Evolutionary conservation across 257 asterid species (phyloP).

Genomic region (Nicotiana tabacum): DNA sequence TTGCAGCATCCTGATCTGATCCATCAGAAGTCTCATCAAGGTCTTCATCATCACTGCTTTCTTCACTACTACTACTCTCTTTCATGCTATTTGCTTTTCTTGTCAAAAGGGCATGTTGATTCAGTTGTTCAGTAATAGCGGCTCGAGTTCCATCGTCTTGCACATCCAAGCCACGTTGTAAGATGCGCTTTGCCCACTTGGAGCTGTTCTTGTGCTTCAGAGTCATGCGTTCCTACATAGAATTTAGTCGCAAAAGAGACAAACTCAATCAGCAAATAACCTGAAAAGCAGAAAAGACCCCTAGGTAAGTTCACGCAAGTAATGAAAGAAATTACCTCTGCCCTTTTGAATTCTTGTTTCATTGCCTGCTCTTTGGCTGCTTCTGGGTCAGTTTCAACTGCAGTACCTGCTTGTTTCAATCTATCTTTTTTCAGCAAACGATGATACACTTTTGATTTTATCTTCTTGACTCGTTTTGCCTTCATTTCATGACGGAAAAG

Average conservation of each 20-base stretch:
- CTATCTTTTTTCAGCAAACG: constrained; percentile 68
- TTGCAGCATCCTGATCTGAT: constrained; percentile 45
- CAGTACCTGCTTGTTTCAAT: constrained; percentile 43
- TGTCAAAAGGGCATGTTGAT: constrained; percentile 68
- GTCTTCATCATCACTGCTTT: constrained; percentile 68
- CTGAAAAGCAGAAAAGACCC: not conserved
- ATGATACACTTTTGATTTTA: constrained; percentile 86
- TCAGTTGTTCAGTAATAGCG: constrained; percentile 80
- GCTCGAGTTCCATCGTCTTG: constrained; percentile 88
- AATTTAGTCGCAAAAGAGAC: constrained; percentile 10
- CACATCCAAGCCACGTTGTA: constrained; percentile 63
- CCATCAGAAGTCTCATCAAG: constrained; percentile 48
- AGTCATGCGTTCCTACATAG: constrained; percentile 78
- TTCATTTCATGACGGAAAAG: constrained; percentile 83
- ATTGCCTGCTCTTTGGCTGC: constrained; percentile 77
- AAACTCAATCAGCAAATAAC: not conserved
- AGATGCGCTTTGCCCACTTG: constrained; percentile 79
- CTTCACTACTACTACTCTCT: constrained; percentile 70
- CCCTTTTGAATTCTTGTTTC: constrained; percentile 77
- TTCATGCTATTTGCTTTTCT: constrained; percentile 76
- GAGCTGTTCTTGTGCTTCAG: constrained; percentile 78
- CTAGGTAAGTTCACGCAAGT: not conserved
- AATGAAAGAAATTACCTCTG: constrained; percentile 46
- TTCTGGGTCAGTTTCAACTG: constrained; percentile 67
- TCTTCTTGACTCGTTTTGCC: constrained; percentile 72